Percentiles rank a stretch among this genome's conserved stretches.
phyloP scores from a whole-genome alignment of 2,329 filamentous ascomycete genomes.

The Cryphonectria nitschkei region DNA sequence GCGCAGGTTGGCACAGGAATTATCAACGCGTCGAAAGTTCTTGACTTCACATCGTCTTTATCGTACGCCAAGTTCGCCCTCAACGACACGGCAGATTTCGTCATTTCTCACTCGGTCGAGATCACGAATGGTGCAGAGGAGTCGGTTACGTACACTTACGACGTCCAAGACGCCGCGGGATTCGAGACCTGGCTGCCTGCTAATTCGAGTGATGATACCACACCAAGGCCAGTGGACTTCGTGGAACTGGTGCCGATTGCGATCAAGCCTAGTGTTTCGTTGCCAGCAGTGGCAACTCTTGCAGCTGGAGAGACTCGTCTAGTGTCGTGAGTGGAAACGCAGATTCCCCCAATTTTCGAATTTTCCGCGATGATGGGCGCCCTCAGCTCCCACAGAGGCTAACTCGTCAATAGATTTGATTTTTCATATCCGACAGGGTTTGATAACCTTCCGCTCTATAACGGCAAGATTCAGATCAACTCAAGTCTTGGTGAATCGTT shows the following conservation, averaged over 20 bases:
- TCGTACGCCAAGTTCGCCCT: slow-evolving; percentile 50
- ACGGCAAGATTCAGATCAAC: slow-evolving; percentile 40
- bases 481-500: slow-evolving; percentile 38
- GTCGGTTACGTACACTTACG: slow-evolving; percentile 22
- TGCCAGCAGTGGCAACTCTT: slow-evolving; percentile 15
- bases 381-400: background rate
- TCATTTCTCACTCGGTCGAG: slow-evolving; percentile 22
- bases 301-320: slow-evolving; percentile 19
- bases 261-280: slow-evolving; percentile 15
- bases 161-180: slow-evolving; percentile 20
- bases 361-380: background rate
- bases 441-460: slow-evolving; percentile 40
- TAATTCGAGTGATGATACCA: background rate
- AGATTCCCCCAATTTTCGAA: background rate
- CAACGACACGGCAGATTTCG: slow-evolving; percentile 52
- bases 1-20: slow-evolving; percentile 52
- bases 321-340: background rate
- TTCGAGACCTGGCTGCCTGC: slow-evolving; percentile 21
- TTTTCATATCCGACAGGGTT: slow-evolving; percentile 33
- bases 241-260: slow-evolving; percentile 17
- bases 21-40: slow-evolving; percentile 49
- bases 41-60: slow-evolving; percentile 45
- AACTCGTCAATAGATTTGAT: slow-evolving; percentile 29
- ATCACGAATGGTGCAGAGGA: slow-evolving; percentile 23
- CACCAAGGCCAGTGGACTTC: slow-evolving; percentile 11